Conservation (phyloP, 257 asterid genomes). For the Salvia hispanica region DNA sequence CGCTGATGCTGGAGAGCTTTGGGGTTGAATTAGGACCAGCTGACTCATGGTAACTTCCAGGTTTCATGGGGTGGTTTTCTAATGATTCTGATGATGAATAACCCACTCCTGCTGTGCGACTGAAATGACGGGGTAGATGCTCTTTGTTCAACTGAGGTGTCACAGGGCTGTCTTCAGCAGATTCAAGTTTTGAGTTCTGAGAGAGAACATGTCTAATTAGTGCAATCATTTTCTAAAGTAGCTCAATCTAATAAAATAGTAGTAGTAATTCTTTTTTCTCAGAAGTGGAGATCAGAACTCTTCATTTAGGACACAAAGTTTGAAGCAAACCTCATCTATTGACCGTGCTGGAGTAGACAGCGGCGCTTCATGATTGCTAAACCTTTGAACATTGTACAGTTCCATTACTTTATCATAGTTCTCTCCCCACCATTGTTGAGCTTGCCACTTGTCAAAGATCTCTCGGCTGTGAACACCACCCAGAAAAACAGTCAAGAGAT, state of each 20-base stretch:
- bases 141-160: slow-evolving; percentile 76
- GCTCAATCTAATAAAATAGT: neutral
- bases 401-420: slow-evolving; percentile 87
- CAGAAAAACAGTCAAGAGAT: slow-evolving; percentile 32
- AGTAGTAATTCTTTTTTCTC: neutral
- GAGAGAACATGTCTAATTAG: neutral
- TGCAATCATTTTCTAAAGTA: neutral
- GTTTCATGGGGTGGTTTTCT: slow-evolving; percentile 43
- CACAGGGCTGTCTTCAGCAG: slow-evolving; percentile 69
- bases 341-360: slow-evolving; percentile 62
- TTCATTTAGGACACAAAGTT: neutral
- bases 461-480: slow-evolving; percentile 68
- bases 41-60: slow-evolving; percentile 47
- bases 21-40: slow-evolving; percentile 70
- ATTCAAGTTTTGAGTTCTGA: slow-evolving; percentile 68
- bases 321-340: slow-evolving; percentile 69
- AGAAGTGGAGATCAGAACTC: neutral
- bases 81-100: slow-evolving; percentile 56
- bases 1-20: slow-evolving; percentile 77
- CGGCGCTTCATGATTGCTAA: slow-evolving; percentile 62
- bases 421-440: slow-evolving; percentile 94
- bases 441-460: slow-evolving; percentile 85
- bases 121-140: slow-evolving; percentile 50
- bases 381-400: slow-evolving; percentile 78
- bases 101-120: slow-evolving; percentile 46